Conservation (phyloP, 2,329 filamentous ascomycete species). For the Cadophora luteo-olivacea region DNA sequence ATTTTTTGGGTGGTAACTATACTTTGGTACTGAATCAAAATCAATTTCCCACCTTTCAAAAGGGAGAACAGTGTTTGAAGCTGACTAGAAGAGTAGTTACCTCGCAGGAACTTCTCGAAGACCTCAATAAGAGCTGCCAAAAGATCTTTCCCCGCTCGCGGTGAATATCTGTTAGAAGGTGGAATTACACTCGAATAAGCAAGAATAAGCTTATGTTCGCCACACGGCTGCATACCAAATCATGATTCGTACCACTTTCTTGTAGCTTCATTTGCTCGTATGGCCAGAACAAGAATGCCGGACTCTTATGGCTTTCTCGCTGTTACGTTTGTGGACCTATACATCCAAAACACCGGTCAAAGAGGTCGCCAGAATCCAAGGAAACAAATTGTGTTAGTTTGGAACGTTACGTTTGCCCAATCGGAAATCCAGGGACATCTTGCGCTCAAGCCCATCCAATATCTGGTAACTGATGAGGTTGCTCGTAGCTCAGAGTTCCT, state of each 20-base stretch:
- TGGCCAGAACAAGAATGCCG: not conserved
- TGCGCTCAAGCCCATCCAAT: too few species aligned
- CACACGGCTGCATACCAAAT: not conserved
- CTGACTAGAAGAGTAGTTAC: not conserved
- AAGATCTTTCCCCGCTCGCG: not conserved
- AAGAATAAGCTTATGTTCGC: conserved; percentile 3
- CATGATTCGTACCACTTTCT: not conserved
- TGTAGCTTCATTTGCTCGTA: not conserved
- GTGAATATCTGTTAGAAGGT: not conserved
- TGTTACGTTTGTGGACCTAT: not conserved
- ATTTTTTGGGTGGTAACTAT: not conserved
- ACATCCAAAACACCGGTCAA: too few species aligned
- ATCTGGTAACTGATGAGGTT: too few species aligned
- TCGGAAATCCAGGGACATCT: too few species aligned
- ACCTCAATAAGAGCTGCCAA: too few species aligned
- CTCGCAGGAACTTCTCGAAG: not conserved
- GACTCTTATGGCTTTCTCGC: not conserved
- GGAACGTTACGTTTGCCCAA: too few species aligned
- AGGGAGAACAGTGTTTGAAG: not conserved
- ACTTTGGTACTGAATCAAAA: not conserved
- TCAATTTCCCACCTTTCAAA: not conserved
- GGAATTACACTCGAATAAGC: not conserved
- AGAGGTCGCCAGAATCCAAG: too few species aligned
- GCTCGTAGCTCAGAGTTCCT: too few species aligned
- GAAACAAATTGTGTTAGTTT: too few species aligned